These are phyloP conservation scores for Sclerotinia sclerotiorum DNA, from an alignment of 2,329 filamentous ascomycete species.

Conservation along the genomic window DNA sequence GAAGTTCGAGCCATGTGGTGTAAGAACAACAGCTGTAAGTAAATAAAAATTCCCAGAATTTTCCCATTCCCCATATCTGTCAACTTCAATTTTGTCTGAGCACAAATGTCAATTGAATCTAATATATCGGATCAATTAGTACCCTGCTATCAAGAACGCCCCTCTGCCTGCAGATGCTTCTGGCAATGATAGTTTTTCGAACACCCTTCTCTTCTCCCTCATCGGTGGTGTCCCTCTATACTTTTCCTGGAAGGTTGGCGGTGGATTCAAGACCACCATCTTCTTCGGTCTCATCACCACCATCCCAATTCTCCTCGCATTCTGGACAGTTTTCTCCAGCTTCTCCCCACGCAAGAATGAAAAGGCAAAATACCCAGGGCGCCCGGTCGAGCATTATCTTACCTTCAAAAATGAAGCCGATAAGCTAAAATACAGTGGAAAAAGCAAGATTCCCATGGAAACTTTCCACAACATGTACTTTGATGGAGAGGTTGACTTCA, in stretches of 20 bases:
- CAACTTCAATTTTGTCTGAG: neutral
- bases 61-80: conserved; percentile 12
- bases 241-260: conserved; percentile 77
- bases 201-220: conserved; percentile 69
- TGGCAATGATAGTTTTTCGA: conserved; percentile 85
- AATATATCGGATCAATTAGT: conserved; percentile 52
- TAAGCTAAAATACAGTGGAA: conserved; percentile 68
- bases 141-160: conserved; percentile 86
- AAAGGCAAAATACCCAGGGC: conserved; percentile 82
- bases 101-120: conserved; percentile 35
- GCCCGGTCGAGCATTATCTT: conserved; percentile 87
- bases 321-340: conserved; percentile 78
- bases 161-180: conserved; percentile 88
- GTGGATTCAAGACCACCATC: conserved; percentile 81
- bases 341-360: conserved; percentile 89
- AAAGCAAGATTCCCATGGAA: conserved; percentile 82
- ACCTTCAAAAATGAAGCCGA: conserved; percentile 68
- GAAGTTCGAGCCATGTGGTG: conserved; percentile 55
- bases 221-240: conserved; percentile 73
- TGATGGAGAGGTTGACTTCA: conserved; percentile 90
- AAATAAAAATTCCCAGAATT: conserved; percentile 18
- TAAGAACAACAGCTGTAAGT: conserved; percentile 55
- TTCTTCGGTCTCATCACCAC: conserved; percentile 80
- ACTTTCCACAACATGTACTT: conserved; percentile 99
- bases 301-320: conserved; percentile 75